Base-by-base conservation (phyloP, 495 filamentous ascomycete genomes). In the Penicillium macrosclerotiorum region DNA sequence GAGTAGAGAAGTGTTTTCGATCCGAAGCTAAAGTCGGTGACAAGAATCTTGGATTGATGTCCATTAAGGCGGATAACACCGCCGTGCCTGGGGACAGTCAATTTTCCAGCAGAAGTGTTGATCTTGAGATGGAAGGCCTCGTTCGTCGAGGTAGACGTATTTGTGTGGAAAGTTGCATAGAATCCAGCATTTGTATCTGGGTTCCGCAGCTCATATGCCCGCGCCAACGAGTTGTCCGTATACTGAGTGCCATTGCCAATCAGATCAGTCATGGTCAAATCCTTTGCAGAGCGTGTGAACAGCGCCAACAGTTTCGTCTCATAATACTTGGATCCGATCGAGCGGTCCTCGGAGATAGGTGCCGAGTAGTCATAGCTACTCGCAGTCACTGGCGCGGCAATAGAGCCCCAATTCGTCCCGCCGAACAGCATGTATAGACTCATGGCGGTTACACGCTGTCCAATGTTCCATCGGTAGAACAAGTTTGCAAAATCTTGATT, bases 361-460 rank as follows among this genome's bases (percentile, higher is more conserved):
- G 78, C 70, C 3, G 76, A 78, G 55, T 84, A 82, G 51, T 83
- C 79, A 42, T 82, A 82, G 24, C 75, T 78, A n/a, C 66, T 75
- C 4, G 64, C 74, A 0, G 68, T 67, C 7, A 68, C 67, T 0
- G 70, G 70, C 4, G 76, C 68, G 34, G 75, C 76, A 27, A 74
- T 60, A 7, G 65, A 63, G 8, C 77, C 77, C 76, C 73, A 80
- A 47, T 76, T 80, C 1, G 79, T 82, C 14, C 80, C 80, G 17
- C 80, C 80, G 47, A 74, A 84, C n/a, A 78, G 57, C 77, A 82
- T 80, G 52, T 82, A 81, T 44, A 82, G 40, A 45, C 62, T 80
- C 53, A 75, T 65, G 6, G 79, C 63, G 2, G 76, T 80, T 4
- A 75, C 64, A 18, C 75, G 62, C 57, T 81, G 76, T 8, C 65